These are phyloP conservation scores for Leucocoprinus birnbaumii DNA, from an alignment of 768 basidiomycete species.

Conservation along the genomic window DNA sequence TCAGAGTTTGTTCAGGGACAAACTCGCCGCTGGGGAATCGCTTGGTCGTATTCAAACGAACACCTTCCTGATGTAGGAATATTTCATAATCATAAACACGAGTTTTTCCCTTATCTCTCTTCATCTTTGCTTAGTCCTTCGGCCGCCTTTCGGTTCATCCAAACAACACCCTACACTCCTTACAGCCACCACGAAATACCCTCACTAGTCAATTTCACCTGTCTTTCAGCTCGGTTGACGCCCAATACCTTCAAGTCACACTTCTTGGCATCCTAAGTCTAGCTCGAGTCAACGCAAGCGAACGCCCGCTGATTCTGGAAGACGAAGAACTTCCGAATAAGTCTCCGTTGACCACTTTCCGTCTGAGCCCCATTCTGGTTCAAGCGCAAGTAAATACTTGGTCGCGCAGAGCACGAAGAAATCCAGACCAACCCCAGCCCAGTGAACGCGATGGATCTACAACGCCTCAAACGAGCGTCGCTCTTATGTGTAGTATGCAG, in stretches of 20 bases:
- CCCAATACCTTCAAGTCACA: not conserved
- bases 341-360: not conserved
- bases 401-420: slow-evolving; percentile 65
- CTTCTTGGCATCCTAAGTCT: not conserved
- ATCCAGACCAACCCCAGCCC: slow-evolving; percentile 25
- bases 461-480: slow-evolving; percentile 45
- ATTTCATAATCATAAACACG: not conserved
- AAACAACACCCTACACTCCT: slow-evolving; percentile 40
- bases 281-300: not conserved
- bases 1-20: slow-evolving; percentile 83
- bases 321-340: not conserved
- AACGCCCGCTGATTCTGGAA: slow-evolving; percentile 7
- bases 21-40: slow-evolving; percentile 90
- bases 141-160: slow-evolving; percentile 29
- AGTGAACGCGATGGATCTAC: slow-evolving; percentile 38
- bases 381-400: slow-evolving; percentile 36
- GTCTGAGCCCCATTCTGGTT: slow-evolving; percentile 15
- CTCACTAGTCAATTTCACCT: slow-evolving; percentile 37
- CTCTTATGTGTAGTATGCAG: slow-evolving; percentile 24
- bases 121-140: slow-evolving; percentile 8
- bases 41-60: slow-evolving; percentile 70
- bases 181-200: slow-evolving; percentile 59
- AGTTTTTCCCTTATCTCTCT: not conserved
- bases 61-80: slow-evolving; percentile 76
- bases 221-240: slow-evolving; percentile 10